Conservation (phyloP, 176 grass and related monocot genomes). For the Aegilops umbellulata region DNA sequence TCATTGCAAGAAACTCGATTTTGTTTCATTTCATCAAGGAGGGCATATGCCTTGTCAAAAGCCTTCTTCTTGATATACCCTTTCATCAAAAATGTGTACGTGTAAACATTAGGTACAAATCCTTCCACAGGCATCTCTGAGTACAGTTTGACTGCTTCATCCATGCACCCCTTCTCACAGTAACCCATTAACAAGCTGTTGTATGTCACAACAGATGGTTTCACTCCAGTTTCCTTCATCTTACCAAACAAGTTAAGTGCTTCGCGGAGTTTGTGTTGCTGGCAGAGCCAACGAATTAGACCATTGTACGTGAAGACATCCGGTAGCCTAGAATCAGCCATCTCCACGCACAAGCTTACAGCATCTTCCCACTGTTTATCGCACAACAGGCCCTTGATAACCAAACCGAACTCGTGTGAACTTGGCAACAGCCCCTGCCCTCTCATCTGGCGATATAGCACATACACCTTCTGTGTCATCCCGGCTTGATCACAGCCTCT, state of each 20-base stretch:
- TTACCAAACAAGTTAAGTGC: constrained; percentile 51
- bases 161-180: constrained; percentile 60
- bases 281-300: constrained; percentile 67
- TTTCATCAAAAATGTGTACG: constrained; percentile 70
- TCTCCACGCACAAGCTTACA: constrained; percentile 49
- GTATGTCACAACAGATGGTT: constrained; percentile 57
- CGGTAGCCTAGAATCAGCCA: constrained; percentile 32
- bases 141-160: constrained; percentile 62
- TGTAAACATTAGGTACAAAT: constrained; percentile 62
- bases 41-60: constrained; percentile 50
- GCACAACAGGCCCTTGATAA: constrained; percentile 59
- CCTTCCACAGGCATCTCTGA: constrained; percentile 60
- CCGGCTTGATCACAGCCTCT: constrained; percentile 57
- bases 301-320: constrained; percentile 56
- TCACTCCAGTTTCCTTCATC: constrained; percentile 61
- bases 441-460: constrained; percentile 73
- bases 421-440: constrained; percentile 34
- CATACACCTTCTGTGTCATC: constrained; percentile 48
- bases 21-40: constrained; percentile 58
- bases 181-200: constrained; percentile 62
- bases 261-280: constrained; percentile 48
- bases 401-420: constrained; percentile 46
- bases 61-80: constrained; percentile 50
- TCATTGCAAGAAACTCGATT: constrained; percentile 64
- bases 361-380: constrained; percentile 58